phyloP scores from a whole-genome alignment of 306 rosid species.

The Morella rubra region DNA sequence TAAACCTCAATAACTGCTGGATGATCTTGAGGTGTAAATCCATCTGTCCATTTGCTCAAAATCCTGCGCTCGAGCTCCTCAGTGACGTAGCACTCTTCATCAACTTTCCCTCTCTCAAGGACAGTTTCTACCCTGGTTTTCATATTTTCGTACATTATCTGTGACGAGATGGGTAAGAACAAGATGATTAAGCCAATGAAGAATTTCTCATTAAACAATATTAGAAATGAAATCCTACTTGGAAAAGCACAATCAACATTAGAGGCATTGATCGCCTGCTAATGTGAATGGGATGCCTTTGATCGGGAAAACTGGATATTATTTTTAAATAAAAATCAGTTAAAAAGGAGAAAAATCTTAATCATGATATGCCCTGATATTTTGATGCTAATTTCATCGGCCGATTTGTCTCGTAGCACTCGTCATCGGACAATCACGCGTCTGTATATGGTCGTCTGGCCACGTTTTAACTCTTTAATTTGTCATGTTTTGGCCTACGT shows the following conservation, averaged over 20 bases:
- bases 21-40: conserved; percentile 34
- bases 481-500: too few relatives aligned
- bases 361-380: too few relatives aligned
- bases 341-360: too few relatives aligned
- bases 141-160: conserved; percentile 40
- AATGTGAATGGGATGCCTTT: too few relatives aligned
- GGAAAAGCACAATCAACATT: background rate
- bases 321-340: too few relatives aligned
- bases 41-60: conserved; percentile 31
- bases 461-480: too few relatives aligned
- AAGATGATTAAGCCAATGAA: background rate
- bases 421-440: too few relatives aligned
- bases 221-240: background rate
- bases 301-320: too few relatives aligned
- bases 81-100: conserved; percentile 20
- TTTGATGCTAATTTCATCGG: too few relatives aligned
- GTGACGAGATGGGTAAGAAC: background rate
- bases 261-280: too few relatives aligned
- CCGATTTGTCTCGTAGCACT: too few relatives aligned
- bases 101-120: conserved; percentile 24
- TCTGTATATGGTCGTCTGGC: too few relatives aligned
- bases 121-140: conserved; percentile 22
- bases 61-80: conserved; percentile 18
- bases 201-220: background rate
- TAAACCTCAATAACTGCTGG: conserved; percentile 41